phyloP scores from a whole-genome alignment of 129 eudicot genomes.

The Logfia minima region DNA sequence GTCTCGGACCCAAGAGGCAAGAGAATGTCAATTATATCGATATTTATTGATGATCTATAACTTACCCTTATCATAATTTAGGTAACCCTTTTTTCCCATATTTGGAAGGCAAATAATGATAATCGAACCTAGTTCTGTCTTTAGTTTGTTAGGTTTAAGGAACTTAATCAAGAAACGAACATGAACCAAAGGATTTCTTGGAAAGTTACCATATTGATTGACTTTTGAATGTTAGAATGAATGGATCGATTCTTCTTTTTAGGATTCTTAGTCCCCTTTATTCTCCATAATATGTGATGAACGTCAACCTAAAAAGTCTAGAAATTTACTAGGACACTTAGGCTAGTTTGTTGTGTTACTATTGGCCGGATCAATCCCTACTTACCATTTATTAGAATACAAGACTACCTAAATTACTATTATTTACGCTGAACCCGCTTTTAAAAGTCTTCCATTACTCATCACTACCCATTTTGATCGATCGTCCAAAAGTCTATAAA shows the following conservation, averaged over 20 bases:
- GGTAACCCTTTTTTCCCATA: not conserved
- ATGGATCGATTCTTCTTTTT: slow-evolving; percentile 10
- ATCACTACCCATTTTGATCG: no score
- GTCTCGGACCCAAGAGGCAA: slow-evolving; percentile 12
- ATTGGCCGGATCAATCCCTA: not conserved
- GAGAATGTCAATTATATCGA: not conserved
- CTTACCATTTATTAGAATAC: no score
- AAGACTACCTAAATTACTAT: no score
- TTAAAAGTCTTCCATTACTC: no score
- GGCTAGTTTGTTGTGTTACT: not conserved
- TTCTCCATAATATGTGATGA: slow-evolving; percentile 6
- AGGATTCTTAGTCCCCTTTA: slow-evolving; percentile 13
- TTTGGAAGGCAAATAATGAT: slow-evolving; percentile 11
- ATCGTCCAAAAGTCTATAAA: no score
- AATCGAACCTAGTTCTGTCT: slow-evolving; percentile 1
- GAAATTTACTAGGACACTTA: not conserved
- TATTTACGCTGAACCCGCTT: no score
- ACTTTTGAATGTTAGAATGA: slow-evolving; percentile 1
- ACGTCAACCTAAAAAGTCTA: not conserved
- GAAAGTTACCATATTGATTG: slow-evolving; percentile 7
- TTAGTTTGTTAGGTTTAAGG: not conserved
- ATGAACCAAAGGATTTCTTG: not conserved
- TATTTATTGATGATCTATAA: not conserved
- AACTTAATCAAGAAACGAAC: not conserved
- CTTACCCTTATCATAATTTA: not conserved